Base-by-base conservation (phyloP, 805 yeast genomes). In the Candida alai region DNA sequence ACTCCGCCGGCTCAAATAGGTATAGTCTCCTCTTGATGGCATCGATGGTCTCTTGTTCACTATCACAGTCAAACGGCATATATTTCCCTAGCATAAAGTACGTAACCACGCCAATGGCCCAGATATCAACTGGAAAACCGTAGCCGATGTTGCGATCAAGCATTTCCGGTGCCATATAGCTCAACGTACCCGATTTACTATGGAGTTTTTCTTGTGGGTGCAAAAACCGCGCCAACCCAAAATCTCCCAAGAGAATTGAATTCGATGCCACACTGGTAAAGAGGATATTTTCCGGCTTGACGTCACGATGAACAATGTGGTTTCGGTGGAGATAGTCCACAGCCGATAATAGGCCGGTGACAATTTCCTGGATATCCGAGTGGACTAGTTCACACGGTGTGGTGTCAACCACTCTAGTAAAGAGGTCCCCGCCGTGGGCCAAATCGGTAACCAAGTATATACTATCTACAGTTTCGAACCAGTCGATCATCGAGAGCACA, bases 31-130 rank as follows among this genome's bases (percentile, higher is more conserved):
- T 61, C 15, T 50, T 37, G n/a, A 82, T 80, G 22, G 85, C 84
- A 25, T 75, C 70, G 45, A 70, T 66, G 9, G 87, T 84, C 48
- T 82, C 88, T 1, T 69, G 71, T 24, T 79, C 80, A 5, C 76
- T 70, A 33, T 81, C 88, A 42, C 88, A 76, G 47, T 82, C 89
- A 53, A 82, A 82, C 1, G 90, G 90, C 58, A 82, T 75, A 50
- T 80, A 83, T 2, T 89, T 89, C 41, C 82, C 70, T 11, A 79
- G 66, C 70, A 81, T 70, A 46, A 82, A 81, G 52, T 81, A 83
- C 2, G 80, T 70, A 21, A 80, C 61, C 2, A 82, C 87, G 2
- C 89, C 90, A 18, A 82, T 62, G 0, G 89, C 83, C 90, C 90
- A 82, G 20, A 82, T 65, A 49, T 82, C 90, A 2, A 81, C 80